Base-by-base conservation (phyloP, 371 early-diverging fungal genomes). In the Lichtheimia hyalospora region DNA sequence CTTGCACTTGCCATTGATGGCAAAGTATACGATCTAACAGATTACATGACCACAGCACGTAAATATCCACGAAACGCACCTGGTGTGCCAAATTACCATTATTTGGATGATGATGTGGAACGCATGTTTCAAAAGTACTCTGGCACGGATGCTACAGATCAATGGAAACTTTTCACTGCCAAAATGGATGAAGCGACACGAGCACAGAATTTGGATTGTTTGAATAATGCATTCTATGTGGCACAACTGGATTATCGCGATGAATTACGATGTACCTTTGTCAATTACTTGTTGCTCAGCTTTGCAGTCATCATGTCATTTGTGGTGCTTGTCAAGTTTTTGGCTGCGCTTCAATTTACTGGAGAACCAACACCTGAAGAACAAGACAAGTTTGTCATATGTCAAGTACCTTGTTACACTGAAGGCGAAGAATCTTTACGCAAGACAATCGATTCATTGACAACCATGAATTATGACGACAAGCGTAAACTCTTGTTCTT, bases 261-360 rank as follows among this genome's bases (percentile, higher is more conserved):
- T 49, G 82, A 89, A 4, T 56, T 85, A 46, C 81, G 83, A 49
- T 97, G 98, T 71, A 85, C 88, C 41, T 89, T 96, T 71, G 88
- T 93, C 25, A 92, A 94, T 71, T 95, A 91, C 71, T 74, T 96
- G 20, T 66, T 96, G 44, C 78, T 96, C 14, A 90, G 84, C 42
- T 84, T 89, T 60, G 89, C 97, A 0, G 77, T 82, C 6, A 61
- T 95, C 49, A 79, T 96, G 70, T 89, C 91, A 2, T 71, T 86
- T 48, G 91, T 97, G 27, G 92, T 96, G 50, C 75, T 91, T 49
- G 84, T 96, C 75, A 96, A 96, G 78, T 94, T 94, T 55, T 71
- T 96, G 62, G 91, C 96, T 3, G 96, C 97, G 0, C 69, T 96
- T 57, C 96, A 93, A 70, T 84, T 96, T 58, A 90, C 93, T 2